phyloP scores from a whole-genome alignment of 352 stramenopile species.

The Phytophthora fragariae region DNA sequence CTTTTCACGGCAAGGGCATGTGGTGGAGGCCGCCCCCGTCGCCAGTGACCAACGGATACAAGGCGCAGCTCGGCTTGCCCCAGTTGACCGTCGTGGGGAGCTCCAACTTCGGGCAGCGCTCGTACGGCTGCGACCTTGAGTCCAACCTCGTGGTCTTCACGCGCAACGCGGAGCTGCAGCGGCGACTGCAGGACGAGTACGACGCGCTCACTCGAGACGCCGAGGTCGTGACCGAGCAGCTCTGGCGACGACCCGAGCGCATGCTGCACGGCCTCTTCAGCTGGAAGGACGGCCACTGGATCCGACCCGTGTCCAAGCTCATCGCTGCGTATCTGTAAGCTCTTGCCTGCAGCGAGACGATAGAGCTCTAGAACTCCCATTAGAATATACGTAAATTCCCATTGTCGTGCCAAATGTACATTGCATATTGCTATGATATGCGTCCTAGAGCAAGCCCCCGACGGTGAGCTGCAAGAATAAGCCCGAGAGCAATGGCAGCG shows the following conservation, averaged over 20 bases:
- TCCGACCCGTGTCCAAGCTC: constrained; percentile 71
- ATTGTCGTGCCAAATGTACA: not conserved
- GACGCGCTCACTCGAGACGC: constrained; percentile 51
- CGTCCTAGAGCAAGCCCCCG: constrained; percentile 29
- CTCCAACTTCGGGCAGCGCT: constrained; percentile 84
- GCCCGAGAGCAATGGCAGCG: constrained; percentile 53
- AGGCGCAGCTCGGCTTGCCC: constrained; percentile 19
- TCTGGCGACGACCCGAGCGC: constrained; percentile 70
- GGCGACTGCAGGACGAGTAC: constrained; percentile 60
- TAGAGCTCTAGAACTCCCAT: constrained; percentile 16
- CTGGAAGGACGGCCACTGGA: constrained; percentile 84
- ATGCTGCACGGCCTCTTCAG: constrained; percentile 64
- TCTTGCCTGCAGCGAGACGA: not conserved
- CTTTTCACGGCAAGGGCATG: constrained; percentile 89
- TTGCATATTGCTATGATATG: constrained; percentile 4
- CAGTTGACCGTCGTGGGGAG: constrained; percentile 74
- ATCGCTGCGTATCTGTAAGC: constrained; percentile 64
- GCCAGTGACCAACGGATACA: constrained; percentile 4
- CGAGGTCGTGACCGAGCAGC: constrained; percentile 65
- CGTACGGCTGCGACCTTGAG: constrained; percentile 79
- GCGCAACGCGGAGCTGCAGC: constrained; percentile 55
- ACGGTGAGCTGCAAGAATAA: constrained; percentile 46
- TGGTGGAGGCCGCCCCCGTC: constrained; percentile 60
- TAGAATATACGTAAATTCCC: constrained; percentile 35
- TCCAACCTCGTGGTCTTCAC: constrained; percentile 79